Percentiles rank a stretch among this genome's conserved stretches.
Conservation (phyloP, 176 grass and related monocot genomes). For the Phoenix roebelenii region DNA sequence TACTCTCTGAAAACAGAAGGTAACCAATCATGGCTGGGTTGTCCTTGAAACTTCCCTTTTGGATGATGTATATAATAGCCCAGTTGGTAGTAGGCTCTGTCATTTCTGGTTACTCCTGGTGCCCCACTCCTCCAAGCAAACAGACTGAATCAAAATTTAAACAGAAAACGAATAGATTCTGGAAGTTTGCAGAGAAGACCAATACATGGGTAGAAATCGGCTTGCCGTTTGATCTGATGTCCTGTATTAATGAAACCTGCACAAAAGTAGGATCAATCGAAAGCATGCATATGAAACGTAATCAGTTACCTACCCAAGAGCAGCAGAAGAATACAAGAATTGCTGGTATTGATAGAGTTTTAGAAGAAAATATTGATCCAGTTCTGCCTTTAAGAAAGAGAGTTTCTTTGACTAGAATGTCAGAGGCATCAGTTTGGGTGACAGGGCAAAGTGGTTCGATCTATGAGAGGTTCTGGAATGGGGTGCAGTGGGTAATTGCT, state of each 20-base stretch:
- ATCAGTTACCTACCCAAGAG: constrained; percentile 16
- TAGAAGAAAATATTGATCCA: constrained; percentile 23
- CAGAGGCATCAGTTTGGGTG: constrained; percentile 91
- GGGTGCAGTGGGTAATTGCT: constrained; percentile 86
- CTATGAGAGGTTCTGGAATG: constrained; percentile 97
- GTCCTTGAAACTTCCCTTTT: constrained; percentile 9
- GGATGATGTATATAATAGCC: neutral
- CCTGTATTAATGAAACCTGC: constrained; percentile 78
- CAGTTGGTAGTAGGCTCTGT: constrained; percentile 22
- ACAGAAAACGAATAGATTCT: constrained; percentile 76
- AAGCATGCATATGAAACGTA: constrained; percentile 18
- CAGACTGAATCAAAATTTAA: constrained; percentile 52
- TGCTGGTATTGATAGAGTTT: neutral
- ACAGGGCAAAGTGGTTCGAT: constrained; percentile 91
- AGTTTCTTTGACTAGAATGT: constrained; percentile 87
- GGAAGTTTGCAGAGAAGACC: constrained; percentile 78
- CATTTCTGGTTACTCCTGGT: constrained; percentile 53
- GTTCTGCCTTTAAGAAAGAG: constrained; percentile 51
- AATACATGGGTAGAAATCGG: constrained; percentile 91
- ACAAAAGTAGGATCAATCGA: constrained; percentile 72
- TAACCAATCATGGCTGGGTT: constrained; percentile 26
- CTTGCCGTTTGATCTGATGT: constrained; percentile 74
- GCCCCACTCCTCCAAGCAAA: constrained; percentile 10
- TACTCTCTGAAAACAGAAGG: neutral
- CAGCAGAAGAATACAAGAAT: constrained; percentile 12